Percentiles rank a stretch among this genome's conserved stretches.
Evolutionary conservation across 2,329 filamentous ascomycete species (phyloP).

Genomic region (Fusarium papillatum): DNA sequence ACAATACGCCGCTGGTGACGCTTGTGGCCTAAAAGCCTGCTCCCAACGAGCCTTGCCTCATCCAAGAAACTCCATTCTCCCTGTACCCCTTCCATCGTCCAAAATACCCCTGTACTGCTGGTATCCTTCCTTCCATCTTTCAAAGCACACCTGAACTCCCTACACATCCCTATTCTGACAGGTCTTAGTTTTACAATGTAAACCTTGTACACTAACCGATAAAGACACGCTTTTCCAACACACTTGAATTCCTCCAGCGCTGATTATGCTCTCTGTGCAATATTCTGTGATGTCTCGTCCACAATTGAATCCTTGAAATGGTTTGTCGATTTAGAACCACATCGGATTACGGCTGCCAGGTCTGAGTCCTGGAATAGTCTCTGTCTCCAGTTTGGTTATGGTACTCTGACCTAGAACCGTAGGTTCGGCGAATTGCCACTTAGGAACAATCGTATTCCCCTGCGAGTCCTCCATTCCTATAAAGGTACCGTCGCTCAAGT

Average conservation of each 20-base stretch:
- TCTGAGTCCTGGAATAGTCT: slow-evolving; percentile 9
- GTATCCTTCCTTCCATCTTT: background rate
- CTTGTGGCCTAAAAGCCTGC: background rate
- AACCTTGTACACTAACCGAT: background rate
- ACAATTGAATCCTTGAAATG: background rate
- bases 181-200: background rate
- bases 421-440: slow-evolving; percentile 29
- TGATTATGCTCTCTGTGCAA: background rate
- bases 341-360: slow-evolving; percentile 3
- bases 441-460: slow-evolving; percentile 4
- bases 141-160: background rate
- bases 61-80: background rate
- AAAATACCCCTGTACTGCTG: background rate
- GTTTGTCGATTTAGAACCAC: slow-evolving; percentile 5
- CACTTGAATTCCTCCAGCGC: background rate
- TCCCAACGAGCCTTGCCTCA: background rate
- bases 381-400: background rate
- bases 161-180: background rate
- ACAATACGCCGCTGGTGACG: background rate
- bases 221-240: background rate
- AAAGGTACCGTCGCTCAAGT: slow-evolving; percentile 20
- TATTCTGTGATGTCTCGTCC: background rate
- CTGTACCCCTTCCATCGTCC: background rate
- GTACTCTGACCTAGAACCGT: background rate
- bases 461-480: slow-evolving; percentile 17